A percentile compares a stretch with the other conserved stretches of the same genome.
Evolutionary conservation across 345 rosid species (phyloP).

Genomic region (Barbarea vulgaris): DNA sequence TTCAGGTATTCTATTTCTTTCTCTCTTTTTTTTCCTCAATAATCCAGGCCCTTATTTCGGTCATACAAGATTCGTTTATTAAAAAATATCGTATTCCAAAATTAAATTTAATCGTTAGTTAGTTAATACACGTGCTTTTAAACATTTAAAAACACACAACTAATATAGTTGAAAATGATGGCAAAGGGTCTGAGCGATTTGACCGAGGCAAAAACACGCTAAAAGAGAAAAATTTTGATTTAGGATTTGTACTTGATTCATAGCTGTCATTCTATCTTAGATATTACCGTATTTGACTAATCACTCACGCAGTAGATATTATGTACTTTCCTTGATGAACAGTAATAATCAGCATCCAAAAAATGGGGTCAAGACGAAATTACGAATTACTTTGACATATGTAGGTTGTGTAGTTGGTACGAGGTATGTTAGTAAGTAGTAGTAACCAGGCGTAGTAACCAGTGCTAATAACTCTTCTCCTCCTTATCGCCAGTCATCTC

Average conservation of each 20-base stretch:
- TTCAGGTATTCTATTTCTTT: not conserved
- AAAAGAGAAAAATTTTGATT: not conserved
- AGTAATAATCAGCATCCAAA: not conserved
- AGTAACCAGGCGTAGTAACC: not conserved
- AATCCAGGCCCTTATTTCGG: constrained; percentile 19
- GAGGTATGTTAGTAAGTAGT: not conserved
- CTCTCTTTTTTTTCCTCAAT: not conserved
- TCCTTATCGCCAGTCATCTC: not conserved
- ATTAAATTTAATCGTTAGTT: not conserved
- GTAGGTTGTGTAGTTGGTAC: not conserved
- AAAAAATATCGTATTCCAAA: not conserved
- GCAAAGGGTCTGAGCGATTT: constrained; percentile 1
- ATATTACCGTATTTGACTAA: not conserved
- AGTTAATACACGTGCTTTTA: constrained; percentile 7
- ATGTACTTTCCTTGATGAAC: not conserved
- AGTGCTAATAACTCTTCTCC: too few relatives aligned
- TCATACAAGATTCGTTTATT: constrained; percentile 24
- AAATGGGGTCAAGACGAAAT: not conserved
- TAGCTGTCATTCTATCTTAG: constrained; percentile 17
- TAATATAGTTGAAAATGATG: constrained; percentile 8
- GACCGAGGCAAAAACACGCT: constrained; percentile 17
- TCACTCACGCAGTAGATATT: not conserved
- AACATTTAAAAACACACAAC: not conserved
- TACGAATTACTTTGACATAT: not conserved
- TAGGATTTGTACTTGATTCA: not conserved